Evolutionary conservation across 2,329 filamentous ascomycete genomes (phyloP), one percentile per base, ranked within the genome.

Genomic region (Ramularia endophylla): DNA sequence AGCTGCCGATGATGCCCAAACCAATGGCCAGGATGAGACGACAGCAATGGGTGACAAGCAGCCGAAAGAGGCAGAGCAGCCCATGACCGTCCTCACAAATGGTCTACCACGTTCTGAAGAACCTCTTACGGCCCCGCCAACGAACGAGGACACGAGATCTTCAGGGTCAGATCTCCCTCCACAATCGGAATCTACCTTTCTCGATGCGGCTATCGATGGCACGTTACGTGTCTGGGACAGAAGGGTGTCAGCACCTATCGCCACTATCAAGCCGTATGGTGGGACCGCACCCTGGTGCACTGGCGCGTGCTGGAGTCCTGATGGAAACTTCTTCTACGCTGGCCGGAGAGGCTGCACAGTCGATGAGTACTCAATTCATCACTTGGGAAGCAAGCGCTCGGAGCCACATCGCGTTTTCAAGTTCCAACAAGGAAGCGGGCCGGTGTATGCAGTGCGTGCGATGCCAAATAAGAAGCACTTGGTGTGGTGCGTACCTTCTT

Each of bases 221-320:
- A 82, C 81, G 0, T 72, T 98, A 32, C 83, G 88, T n/a, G 80
- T 98, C 51, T 98, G 92, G 90, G 94, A 98, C 58, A 73, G 83
- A 3, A 80, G 92, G 15, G 78, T 85, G 48, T 77, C 77, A 1
- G 76, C 83, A 27, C 84, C 90, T 0, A 74, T 95, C 2, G 88
- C 92, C 2, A 80, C 82, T 19, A 90, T 97, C 42, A 72, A 74
- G 1, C 86, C 85, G 13, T 73, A 81, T 8, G 77, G 80, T 8
- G 80, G 81, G 13, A 85, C 87, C 1, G 90, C 92, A 1, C 92
- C 90, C 0, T 98, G 90, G 90, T 97, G 90, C 64, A 95, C 95
- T 81, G 89, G 87, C 52, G 87, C 88, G 1, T 95, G 88, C 68
- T 98, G 92, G 92, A 90, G 85, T 40, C 88, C 88, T 0, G 86